A percentile compares a stretch with the other conserved stretches of the same genome.
Evolutionary conservation across 2,329 filamentous ascomycete species (phyloP).

Genomic region (Fusarium sarcochroum): DNA sequence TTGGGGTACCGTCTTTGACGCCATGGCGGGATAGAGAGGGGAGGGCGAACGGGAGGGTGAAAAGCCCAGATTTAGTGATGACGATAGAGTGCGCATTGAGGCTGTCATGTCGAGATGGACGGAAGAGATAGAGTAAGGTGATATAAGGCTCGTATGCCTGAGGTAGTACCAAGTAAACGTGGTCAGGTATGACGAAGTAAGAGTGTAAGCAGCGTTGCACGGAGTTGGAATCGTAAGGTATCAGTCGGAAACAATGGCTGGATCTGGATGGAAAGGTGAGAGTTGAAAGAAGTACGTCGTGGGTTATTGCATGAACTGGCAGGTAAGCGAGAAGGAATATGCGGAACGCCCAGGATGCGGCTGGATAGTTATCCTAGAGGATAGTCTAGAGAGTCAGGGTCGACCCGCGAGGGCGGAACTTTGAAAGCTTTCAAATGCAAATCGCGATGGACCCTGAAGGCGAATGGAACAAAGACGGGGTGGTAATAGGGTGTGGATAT

Average conservation of each 20-base stretch:
- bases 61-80: conserved; percentile 23
- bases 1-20: conserved; percentile 28
- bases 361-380: conserved; percentile 33
- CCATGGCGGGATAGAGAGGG: conserved; percentile 29
- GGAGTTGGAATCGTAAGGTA: conserved; percentile 24
- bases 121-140: not conserved
- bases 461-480: conserved; percentile 16
- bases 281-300: not conserved
- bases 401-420: conserved; percentile 10
- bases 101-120: conserved; percentile 23
- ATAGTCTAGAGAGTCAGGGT: conserved; percentile 8
- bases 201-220: conserved; percentile 7
- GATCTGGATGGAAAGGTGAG: conserved; percentile 11
- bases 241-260: conserved; percentile 18
- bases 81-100: conserved; percentile 34
- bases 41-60: conserved; percentile 20
- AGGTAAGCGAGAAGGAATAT: conserved; percentile 21
- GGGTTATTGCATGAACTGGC: conserved; percentile 12
- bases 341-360: conserved; percentile 24
- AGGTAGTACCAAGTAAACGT: conserved; percentile 12
- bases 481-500: conserved; percentile 23
- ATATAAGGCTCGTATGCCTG: conserved; percentile 18
- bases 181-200: conserved; percentile 23
- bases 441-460: conserved; percentile 37
- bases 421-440: conserved; percentile 23